Evolutionary conservation across 1,284 basidiomycete species (phyloP).

Genomic region (Xanthoconium separans): DNA sequence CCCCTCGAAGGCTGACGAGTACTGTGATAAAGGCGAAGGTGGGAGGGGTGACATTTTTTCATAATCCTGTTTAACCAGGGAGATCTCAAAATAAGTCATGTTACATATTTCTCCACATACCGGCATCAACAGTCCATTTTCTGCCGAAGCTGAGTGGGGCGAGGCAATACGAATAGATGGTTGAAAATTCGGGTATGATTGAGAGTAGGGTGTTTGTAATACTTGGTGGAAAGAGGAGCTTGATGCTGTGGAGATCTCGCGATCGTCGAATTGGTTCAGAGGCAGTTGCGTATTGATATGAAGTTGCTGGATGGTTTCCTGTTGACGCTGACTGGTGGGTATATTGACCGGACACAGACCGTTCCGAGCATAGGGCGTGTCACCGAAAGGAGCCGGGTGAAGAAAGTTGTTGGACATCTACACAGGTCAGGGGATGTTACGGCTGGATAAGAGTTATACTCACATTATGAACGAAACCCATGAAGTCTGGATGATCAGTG

Average conservation of each 20-base stretch:
- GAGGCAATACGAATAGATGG: slow-evolving; percentile 8
- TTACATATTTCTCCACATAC: slow-evolving; percentile 10
- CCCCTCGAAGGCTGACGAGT: slow-evolving; percentile 4
- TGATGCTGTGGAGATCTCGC: slow-evolving; percentile 23
- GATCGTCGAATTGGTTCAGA: slow-evolving; percentile 3
- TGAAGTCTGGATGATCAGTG: background rate
- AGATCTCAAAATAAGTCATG: background rate
- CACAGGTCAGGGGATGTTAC: slow-evolving; percentile 2
- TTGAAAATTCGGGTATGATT: background rate
- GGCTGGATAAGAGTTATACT: slow-evolving; percentile 7
- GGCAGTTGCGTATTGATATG: slow-evolving; percentile 19
- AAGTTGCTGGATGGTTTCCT: slow-evolving; percentile 14
- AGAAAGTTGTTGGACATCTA: slow-evolving; percentile 7
- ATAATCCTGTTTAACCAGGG: slow-evolving; percentile 8
- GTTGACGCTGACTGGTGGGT: slow-evolving; percentile 4
- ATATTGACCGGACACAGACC: background rate
- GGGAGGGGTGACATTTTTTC: slow-evolving; percentile 7
- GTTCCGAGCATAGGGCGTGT: background rate
- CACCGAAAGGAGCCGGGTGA: background rate
- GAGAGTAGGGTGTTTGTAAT: slow-evolving; percentile 15
- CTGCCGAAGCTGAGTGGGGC: slow-evolving; percentile 14
- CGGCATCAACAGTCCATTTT: background rate
- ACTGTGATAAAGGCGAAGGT: slow-evolving; percentile 13
- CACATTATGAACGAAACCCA: slow-evolving; percentile 8
- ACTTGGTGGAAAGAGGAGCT: slow-evolving; percentile 9